Base-by-base conservation (phyloP, 306 rosid species). In the Parietaria judaica region DNA sequence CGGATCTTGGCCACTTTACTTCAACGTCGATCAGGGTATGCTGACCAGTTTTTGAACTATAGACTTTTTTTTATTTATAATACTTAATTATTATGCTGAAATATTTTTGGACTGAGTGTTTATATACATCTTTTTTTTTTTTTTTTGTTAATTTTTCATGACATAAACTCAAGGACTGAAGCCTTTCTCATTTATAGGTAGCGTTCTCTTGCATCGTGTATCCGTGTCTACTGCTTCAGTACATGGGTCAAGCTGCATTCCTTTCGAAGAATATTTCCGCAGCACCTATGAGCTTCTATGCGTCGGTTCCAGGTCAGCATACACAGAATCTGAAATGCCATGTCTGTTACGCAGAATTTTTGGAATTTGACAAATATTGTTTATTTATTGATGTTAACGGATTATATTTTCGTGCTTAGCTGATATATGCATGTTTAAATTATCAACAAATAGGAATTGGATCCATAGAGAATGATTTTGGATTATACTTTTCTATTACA, bases 191-290 rank as follows among this genome's bases (percentile, higher is more conserved):
- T 66, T 23, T 77, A 80, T 87, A 89, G 97, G 89, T 75, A 48
- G 76, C 84, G 63, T 86, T 82, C 82, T 86, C 48, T 56, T 76
- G 73, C 69, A 59, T 89, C 61, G 69, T 86, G 59, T 89, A 80
- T 74, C 95, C 97, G 47, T 86, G 87, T 72, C 75, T 89, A 61
- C 67, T 86, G 71, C 82, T 89, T 74, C 95, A 89, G 67, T 89
- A 86, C 82, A 81, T 86, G 97, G 97, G 95, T 36, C 97, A 89
- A 79, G 92, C 97, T 72, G 95, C 89, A 52, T 89, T 84, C 75
- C 84, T 86, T 63, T 78, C 95, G 53, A 86, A 81, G 86, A 89
- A 89, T 75, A 64, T 82, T 62, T 80, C 88, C 52, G 79, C 83
- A 52, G 77, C 64, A 46, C 83, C 81, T 68, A 71, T 65, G 72